Conservation (phyloP, 257 asterid genomes). For the Datura wrightii region DNA sequence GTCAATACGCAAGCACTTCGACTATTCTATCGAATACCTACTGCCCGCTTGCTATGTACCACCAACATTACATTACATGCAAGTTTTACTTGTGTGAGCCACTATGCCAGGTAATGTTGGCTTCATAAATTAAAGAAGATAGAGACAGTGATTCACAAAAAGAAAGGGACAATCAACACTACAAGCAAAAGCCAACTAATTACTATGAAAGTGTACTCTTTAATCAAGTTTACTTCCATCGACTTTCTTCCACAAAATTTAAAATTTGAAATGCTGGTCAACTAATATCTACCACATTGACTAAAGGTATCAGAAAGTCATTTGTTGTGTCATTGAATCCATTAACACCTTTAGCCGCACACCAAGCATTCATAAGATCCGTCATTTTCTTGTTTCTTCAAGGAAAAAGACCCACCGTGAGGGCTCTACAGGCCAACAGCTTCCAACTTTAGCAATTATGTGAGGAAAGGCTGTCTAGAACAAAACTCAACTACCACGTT, state of each 20-base stretch:
- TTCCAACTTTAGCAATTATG: constrained; percentile 21
- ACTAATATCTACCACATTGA: constrained; percentile 53
- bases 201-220: constrained; percentile 1
- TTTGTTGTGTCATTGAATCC: constrained; percentile 28
- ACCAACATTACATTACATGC: neutral
- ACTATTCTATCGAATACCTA: neutral
- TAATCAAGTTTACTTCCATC: constrained; percentile 23
- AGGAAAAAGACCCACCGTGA: constrained; percentile 1
- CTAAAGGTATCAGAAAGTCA: constrained; percentile 30
- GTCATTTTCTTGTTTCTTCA: constrained; percentile 14
- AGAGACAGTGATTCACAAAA: constrained; percentile 24
- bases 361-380: constrained; percentile 38
- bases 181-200: constrained; percentile 25
- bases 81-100: constrained; percentile 20
- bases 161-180: constrained; percentile 22
- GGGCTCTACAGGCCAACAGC: constrained; percentile 30
- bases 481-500: constrained; percentile 61
- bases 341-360: constrained; percentile 28
- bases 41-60: neutral
- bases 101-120: constrained; percentile 22
- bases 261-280: constrained; percentile 34
- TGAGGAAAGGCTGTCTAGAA: constrained; percentile 26
- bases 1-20: neutral
- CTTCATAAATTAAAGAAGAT: neutral
- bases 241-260: constrained; percentile 29